Percentiles rank a stretch among this genome's conserved stretches.
These are phyloP conservation scores for Colletotrichum noveboracense DNA, from an alignment of 2,329 filamentous ascomycete species.

Conservation along the genomic window DNA sequence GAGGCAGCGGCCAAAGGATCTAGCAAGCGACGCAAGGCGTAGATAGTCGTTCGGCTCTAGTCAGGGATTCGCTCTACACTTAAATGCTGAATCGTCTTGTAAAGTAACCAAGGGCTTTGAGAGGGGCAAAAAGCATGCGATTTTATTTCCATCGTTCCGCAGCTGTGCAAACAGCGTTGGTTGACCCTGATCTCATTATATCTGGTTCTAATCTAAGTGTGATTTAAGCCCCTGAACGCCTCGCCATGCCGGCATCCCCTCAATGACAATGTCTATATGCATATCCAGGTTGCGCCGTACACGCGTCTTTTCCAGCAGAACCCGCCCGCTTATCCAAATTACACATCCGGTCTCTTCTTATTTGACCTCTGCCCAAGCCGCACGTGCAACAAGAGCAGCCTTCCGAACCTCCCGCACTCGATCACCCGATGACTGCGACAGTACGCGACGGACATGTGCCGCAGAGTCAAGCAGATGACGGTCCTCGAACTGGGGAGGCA, in stretches of 20 bases:
- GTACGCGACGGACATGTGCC: constrained; percentile 48
- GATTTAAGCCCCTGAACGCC: neutral
- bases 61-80: neutral
- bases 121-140: neutral
- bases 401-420: constrained; percentile 56
- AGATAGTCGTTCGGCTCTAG: neutral
- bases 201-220: neutral
- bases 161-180: neutral
- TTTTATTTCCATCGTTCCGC: neutral
- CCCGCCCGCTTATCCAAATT: neutral
- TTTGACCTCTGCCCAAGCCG: constrained; percentile 49
- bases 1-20: constrained; percentile 43
- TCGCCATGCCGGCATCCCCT: neutral
- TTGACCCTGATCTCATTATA: neutral
- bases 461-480: constrained; percentile 49
- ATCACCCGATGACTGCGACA: constrained; percentile 59
- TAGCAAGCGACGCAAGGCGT: constrained; percentile 53
- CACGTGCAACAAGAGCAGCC: constrained; percentile 52
- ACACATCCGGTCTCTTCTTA: constrained; percentile 3
- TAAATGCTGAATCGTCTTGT: neutral
- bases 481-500: constrained; percentile 55
- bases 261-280: neutral
- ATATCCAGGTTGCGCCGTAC: neutral
- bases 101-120: neutral
- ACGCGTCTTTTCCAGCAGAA: neutral